Conservation (phyloP, 345 rosid species). For the Excoecaria cochinchinensis region DNA sequence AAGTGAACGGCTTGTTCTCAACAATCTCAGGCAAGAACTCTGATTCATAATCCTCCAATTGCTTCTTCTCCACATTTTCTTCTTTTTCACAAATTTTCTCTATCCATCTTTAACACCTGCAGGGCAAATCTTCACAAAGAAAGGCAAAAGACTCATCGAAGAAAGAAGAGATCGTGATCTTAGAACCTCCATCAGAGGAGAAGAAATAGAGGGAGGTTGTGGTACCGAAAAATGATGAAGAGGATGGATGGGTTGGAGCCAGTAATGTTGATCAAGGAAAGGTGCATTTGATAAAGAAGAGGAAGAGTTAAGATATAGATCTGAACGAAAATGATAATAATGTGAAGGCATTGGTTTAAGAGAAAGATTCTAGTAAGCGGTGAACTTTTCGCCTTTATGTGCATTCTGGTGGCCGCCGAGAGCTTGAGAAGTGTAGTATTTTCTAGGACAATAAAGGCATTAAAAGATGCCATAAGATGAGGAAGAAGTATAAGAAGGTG, state of each 20-base stretch:
- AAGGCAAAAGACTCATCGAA: slow-evolving; percentile 46
- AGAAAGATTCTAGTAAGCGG: slow-evolving; percentile 55
- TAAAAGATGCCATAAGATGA: slow-evolving; percentile 52
- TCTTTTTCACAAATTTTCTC: slow-evolving; percentile 10
- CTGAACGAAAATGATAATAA: slow-evolving; percentile 11
- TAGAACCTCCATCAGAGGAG: slow-evolving; percentile 32
- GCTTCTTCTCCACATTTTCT: slow-evolving; percentile 7
- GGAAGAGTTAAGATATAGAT: not conserved
- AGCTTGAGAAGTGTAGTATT: slow-evolving; percentile 91
- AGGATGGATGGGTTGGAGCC: slow-evolving; percentile 18
- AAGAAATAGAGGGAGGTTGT: slow-evolving; percentile 4
- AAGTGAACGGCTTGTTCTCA: too few relatives aligned
- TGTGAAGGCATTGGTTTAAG: not conserved
- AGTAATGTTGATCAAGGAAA: slow-evolving; percentile 10
- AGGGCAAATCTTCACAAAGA: slow-evolving; percentile 44
- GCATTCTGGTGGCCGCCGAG: slow-evolving; percentile 99
- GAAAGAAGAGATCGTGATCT: slow-evolving; percentile 35
- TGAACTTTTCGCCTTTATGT: slow-evolving; percentile 92
- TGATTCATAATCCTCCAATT: not conserved
- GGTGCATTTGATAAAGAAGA: slow-evolving; percentile 8
- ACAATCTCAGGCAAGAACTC: too few relatives aligned
- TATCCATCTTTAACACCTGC: slow-evolving; percentile 19
- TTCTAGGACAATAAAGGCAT: slow-evolving; percentile 83
- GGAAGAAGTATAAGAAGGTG: slow-evolving; percentile 10
- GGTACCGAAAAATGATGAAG: slow-evolving; percentile 16